phyloP scores from a whole-genome alignment of 805 yeast genomes.

The Jamesozyma lodderae region DNA sequence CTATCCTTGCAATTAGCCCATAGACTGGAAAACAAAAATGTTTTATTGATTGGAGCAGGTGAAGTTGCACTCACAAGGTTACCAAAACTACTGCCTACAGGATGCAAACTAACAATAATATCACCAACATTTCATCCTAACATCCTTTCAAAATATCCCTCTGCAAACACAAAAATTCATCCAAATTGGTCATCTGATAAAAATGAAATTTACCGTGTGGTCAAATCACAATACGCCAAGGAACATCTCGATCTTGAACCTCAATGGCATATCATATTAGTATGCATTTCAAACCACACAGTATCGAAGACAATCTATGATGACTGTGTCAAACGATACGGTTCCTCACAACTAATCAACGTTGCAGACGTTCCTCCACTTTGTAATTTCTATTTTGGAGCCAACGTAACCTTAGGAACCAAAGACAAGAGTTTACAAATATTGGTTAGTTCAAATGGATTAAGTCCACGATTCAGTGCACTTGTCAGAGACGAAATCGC shows the following conservation, averaged over 20 bases:
- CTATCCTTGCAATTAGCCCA: conserved; percentile 27
- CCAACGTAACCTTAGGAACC: conserved; percentile 15
- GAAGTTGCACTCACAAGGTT: conserved; percentile 28
- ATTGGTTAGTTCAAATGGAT: conserved; percentile 27
- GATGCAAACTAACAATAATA: conserved; percentile 26
- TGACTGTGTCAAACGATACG: conserved; percentile 17
- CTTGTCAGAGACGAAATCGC: conserved; percentile 24
- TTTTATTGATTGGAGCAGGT: conserved; percentile 30
- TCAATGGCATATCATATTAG: conserved; percentile 24
- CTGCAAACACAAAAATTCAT: conserved; percentile 1
- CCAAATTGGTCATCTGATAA: conserved; percentile 9
- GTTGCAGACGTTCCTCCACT: conserved; percentile 30
- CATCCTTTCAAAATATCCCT: conserved; percentile 7
- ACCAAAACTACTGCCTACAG: conserved; percentile 26
- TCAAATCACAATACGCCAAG: conserved; percentile 10
- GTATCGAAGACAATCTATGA: conserved; percentile 19
- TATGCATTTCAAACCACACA: conserved; percentile 23
- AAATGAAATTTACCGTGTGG: conserved; percentile 11
- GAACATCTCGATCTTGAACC: conserved; percentile 14
- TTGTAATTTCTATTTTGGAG: conserved; percentile 31
- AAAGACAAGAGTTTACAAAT: conserved; percentile 12
- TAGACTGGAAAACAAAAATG: conserved; percentile 17
- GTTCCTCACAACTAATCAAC: conserved; percentile 25
- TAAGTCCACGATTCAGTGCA: conserved; percentile 28
- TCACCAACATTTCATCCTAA: conserved; percentile 18